These are phyloP conservation scores for Hippophae tibetana DNA, from an alignment of 306 rosid genomes.

Conservation along the genomic window DNA sequence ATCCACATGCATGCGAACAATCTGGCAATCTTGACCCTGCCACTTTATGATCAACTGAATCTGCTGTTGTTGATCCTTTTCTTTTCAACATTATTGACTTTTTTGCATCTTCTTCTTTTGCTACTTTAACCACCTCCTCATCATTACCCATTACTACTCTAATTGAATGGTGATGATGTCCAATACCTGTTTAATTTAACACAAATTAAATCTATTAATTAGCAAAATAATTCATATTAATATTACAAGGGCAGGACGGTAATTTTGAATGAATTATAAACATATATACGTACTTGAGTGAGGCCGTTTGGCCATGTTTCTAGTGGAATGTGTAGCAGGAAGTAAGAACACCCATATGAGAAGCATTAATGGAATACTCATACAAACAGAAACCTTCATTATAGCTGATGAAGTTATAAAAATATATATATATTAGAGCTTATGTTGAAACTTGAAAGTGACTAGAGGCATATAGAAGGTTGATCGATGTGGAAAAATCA, in stretches of 20 bases:
- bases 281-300: slow-evolving; percentile 28
- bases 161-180: too few species aligned
- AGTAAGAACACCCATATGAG: slow-evolving; percentile 21
- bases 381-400: slow-evolving; percentile 3
- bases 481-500: not conserved
- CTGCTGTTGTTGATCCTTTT: not conserved
- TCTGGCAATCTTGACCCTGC: slow-evolving; percentile 80
- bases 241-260: too few species aligned
- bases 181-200: too few species aligned
- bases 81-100: too few species aligned
- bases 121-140: too few species aligned
- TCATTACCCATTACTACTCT: too few species aligned
- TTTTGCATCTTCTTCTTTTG: too few species aligned
- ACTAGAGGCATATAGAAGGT: not conserved
- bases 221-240: too few species aligned
- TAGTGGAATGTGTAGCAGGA: slow-evolving; percentile 35
- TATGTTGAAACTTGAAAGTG: not conserved
- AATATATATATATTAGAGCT: not conserved
- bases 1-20: slow-evolving; percentile 80
- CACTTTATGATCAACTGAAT: slow-evolving; percentile 32
- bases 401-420: not conserved
- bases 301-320: slow-evolving; percentile 30
- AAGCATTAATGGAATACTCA: slow-evolving; percentile 18
- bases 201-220: too few species aligned
- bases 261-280: too few species aligned